Evolutionary conservation across 2,329 filamentous ascomycete species (phyloP).

Genomic region (Talaromyces marneffei): DNA sequence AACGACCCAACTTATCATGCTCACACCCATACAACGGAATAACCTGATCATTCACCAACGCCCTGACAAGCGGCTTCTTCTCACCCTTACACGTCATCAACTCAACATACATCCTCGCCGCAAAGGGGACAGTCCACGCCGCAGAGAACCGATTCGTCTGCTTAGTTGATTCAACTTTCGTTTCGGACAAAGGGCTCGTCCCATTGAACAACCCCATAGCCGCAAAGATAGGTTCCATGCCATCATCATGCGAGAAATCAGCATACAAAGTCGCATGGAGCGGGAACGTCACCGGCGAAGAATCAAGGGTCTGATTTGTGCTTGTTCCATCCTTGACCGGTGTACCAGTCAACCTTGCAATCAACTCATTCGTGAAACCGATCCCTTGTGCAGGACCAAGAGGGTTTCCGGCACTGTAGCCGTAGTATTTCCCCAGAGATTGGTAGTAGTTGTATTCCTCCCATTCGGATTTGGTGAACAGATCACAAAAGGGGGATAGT

Average conservation of each 20-base stretch:
- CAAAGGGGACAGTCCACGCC: conserved; percentile 80
- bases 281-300: conserved; percentile 63
- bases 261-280: conserved; percentile 65
- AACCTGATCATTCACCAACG: conserved; percentile 79
- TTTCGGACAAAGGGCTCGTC: conserved; percentile 52
- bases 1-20: conserved; percentile 65
- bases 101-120: conserved; percentile 74
- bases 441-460: conserved; percentile 72
- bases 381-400: conserved; percentile 80
- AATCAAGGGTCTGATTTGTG: conserved; percentile 72
- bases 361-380: conserved; percentile 79
- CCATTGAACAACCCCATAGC: conserved; percentile 73
- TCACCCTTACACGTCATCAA: conserved; percentile 62
- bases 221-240: conserved; percentile 68
- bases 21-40: conserved; percentile 64
- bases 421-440: conserved; percentile 77
- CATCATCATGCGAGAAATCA: conserved; percentile 89
- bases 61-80: conserved; percentile 64
- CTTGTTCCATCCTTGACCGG: conserved; percentile 64
- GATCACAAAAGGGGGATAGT: conserved; percentile 65
- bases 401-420: conserved; percentile 67
- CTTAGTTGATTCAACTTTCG: conserved; percentile 43
- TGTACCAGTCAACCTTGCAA: conserved; percentile 66
- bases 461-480: conserved; percentile 76
- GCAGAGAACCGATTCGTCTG: conserved; percentile 65